phyloP scores from a whole-genome alignment of 2,329 filamentous ascomycete species.

The Magnaporthiopsis poae region DNA sequence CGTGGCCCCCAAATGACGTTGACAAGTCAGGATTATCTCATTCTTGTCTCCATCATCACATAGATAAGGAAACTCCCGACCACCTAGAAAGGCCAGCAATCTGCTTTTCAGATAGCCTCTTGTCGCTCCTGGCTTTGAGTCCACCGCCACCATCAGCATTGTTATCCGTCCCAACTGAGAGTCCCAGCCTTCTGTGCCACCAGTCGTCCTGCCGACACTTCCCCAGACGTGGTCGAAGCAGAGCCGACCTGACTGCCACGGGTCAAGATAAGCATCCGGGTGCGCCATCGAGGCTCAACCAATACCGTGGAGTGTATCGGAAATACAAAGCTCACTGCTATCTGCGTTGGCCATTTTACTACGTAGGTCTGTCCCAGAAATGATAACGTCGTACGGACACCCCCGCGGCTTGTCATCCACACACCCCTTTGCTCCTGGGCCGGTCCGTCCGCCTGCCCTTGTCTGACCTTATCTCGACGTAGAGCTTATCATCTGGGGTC shows the following conservation, averaged over 20 bases:
- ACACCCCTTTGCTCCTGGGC: neutral
- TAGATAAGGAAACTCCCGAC: constrained; percentile 19
- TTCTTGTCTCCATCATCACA: constrained; percentile 43
- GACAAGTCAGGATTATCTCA: constrained; percentile 50
- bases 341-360: neutral
- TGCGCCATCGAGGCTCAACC: neutral
- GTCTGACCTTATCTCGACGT: constrained; percentile 2
- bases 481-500: constrained; percentile 2
- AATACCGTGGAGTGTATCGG: neutral
- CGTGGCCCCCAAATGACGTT: constrained; percentile 39
- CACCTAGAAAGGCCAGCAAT: neutral
- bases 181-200: neutral
- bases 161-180: neutral
- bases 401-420: neutral
- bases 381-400: neutral
- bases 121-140: neutral
- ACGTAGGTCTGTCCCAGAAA: neutral
- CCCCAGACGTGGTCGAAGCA: neutral
- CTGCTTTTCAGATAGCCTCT: neutral
- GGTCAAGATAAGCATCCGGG: neutral
- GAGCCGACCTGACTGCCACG: neutral
- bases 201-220: neutral
- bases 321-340: neutral
- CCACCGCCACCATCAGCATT: neutral
- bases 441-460: neutral